Evolutionary conservation across 2,329 filamentous ascomycete species (phyloP), one percentile per base, ranked within the genome.

Genomic region (Sporothrix luriei): DNA sequence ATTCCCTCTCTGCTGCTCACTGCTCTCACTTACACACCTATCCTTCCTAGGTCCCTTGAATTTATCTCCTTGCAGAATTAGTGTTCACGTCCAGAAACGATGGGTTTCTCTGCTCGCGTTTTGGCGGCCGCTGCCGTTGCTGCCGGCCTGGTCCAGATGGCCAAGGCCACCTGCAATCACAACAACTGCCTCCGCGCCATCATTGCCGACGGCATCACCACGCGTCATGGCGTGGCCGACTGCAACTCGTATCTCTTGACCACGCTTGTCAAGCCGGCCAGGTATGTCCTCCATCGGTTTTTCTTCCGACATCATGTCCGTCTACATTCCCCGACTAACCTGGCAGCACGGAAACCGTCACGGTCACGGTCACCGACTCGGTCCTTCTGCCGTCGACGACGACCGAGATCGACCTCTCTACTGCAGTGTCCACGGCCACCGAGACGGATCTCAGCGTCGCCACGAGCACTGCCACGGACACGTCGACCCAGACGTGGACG

Each of bases 161-260:
- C 46, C 61, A 51, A 29, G 26, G 61, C 61, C 24, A 16, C 29
- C 59, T 65, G 61, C 61, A 65, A 26, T 26, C 43, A 48, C 24
- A 65, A 65, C 61, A 65, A 65, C 43, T 65, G 61, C 16, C 46
- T 49, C 24, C 61, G 61, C 24, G 61, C 61, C 40, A 26, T 65
- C 61, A 51, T 33, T 49, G 61, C 43, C 9, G 5, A 49, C 13
- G 43, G 24, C 21, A 19, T 62, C 24, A 62, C 57, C 38, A 62
- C 57, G 29, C 57, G 61, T 14, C 5, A 33, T 11, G 61, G 43
- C 33, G 21, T 65, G 46, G 46, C 43, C 9, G 61, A 65, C 26
- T 65, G 61, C 19, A 65, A 65, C 61, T 65, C 61, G 61, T 65
- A 33, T 43, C 61, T 65, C 3, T 13, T 24, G 24, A 49, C 61